Evolutionary conservation across 2,329 filamentous ascomycete genomes (phyloP).

Genomic region (Colletotrichum sp.): DNA sequence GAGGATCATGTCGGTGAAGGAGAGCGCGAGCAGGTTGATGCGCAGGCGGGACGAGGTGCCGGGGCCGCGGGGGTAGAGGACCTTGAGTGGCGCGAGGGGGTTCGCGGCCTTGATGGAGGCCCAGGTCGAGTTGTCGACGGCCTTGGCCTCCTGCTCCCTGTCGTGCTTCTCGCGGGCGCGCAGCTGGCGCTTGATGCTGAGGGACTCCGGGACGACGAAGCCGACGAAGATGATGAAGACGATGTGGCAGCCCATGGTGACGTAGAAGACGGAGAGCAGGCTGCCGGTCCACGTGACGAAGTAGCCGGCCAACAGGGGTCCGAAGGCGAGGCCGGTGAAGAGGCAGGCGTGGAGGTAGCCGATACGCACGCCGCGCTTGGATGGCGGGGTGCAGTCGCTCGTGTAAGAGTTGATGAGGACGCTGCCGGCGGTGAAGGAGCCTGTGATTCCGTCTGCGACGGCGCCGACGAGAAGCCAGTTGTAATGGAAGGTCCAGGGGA

Average conservation of each 20-base stretch:
- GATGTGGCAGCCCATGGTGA: conserved; percentile 73
- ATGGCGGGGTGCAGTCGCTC: conserved; percentile 84
- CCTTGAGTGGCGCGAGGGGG: conserved; percentile 75
- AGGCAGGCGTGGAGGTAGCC: conserved; percentile 90
- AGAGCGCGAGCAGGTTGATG: conserved; percentile 81
- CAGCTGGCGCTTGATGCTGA: conserved; percentile 74
- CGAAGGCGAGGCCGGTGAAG: conserved; percentile 86
- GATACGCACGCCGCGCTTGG: conserved; percentile 80
- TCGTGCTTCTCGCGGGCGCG: conserved; percentile 72
- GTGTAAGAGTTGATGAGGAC: conserved; percentile 83
- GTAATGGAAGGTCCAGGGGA: conserved; percentile 74
- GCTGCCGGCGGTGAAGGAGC: conserved; percentile 85
- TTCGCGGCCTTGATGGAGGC: conserved; percentile 52
- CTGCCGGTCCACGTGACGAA: conserved; percentile 78
- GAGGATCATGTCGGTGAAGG: conserved; percentile 79
- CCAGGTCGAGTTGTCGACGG: conserved; percentile 15
- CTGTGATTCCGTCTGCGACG: conserved; percentile 80
- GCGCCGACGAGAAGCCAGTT: conserved; percentile 80
- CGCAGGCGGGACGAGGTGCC: conserved; percentile 65
- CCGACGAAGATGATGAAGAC: conserved; percentile 75
- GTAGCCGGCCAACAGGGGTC: conserved; percentile 81
- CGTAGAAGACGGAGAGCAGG: conserved; percentile 83
- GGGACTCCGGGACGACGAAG: conserved; percentile 81
- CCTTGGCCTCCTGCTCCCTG: conserved; percentile 45
- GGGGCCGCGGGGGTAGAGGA: conserved; percentile 75